These are phyloP conservation scores for Podaxis mareebaensis DNA, from an alignment of 768 basidiomycete genomes.

Conservation along the genomic window DNA sequence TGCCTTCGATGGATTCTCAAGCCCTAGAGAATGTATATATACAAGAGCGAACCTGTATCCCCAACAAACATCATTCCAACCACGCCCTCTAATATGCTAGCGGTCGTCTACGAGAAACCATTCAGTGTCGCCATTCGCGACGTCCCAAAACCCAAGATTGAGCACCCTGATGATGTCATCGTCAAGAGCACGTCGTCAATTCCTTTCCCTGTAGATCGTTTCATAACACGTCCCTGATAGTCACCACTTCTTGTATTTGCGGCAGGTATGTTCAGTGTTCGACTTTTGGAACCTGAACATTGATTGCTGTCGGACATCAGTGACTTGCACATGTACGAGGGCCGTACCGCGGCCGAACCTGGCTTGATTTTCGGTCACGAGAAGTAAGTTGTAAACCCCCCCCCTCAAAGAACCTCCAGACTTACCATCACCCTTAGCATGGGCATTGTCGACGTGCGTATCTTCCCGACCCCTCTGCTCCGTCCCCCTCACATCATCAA, in stretches of 20 bases:
- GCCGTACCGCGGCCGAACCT: conserved; percentile 48
- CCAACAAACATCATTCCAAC: not conserved
- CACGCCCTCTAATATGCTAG: conserved; percentile 37
- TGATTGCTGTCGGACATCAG: conserved; percentile 22
- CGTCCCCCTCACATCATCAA: not conserved
- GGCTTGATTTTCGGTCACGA: conserved; percentile 58
- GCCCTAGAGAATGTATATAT: not conserved
- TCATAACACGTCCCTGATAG: conserved; percentile 25
- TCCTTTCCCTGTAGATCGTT: not conserved
- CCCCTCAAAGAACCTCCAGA: not conserved
- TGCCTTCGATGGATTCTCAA: not conserved
- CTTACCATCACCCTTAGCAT: conserved; percentile 30
- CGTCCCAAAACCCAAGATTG: conserved; percentile 46
- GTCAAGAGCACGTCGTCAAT: conserved; percentile 38
- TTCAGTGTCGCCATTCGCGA: conserved; percentile 47
- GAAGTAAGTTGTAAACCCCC: conserved; percentile 34
- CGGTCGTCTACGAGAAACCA: conserved; percentile 54
- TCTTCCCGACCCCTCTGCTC: not conserved
- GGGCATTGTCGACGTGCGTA: conserved; percentile 49
- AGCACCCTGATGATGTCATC: conserved; percentile 55
- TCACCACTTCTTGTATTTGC: conserved; percentile 53
- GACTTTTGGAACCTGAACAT: not conserved
- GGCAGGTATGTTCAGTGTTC: conserved; percentile 36
- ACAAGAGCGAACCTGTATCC: not conserved
- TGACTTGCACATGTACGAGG: conserved; percentile 59